Base-by-base conservation (phyloP, 1,284 basidiomycete species). In the Pseudozyma flocculosa region DNA sequence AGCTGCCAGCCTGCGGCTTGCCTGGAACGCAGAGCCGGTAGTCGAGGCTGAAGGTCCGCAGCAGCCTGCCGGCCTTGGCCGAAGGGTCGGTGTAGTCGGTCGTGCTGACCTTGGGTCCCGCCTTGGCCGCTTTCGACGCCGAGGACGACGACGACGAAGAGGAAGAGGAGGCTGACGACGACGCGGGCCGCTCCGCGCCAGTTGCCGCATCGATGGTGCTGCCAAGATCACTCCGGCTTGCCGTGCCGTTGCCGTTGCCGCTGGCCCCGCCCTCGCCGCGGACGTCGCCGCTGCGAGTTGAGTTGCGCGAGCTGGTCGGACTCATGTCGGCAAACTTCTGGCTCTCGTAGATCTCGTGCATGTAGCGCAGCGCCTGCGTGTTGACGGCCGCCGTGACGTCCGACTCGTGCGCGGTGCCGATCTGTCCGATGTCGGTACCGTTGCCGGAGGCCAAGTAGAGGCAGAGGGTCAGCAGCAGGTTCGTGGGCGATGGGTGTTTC, bases 1-100 rank as follows among this genome's bases (percentile, higher is more conserved):
- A 76, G 32, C 64, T 68, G 4, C 73, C 72, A 2, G 61, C 38
- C 7, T 54, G 46, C 14, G 57, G 64, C 22, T 61, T 49, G 21
- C 54, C 61, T 7, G 74, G 73, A 2, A 73, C 54, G 24, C 64
- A 65, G 0, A 77, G 50, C 17, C 75, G 48, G 45, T 74, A 75
- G 51, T 76, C 75, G 15, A 76, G 45, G 24, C 64, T 67, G 52
- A 76, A 75, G 2, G 72, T 50, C 14, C 73, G 68, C 14, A 57
- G 48, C 18, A 57, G 46, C 50, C 61, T 68, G 47, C 59, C 59
- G 0, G 38, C 4, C n/a, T 22, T 40, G 18, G 38, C 18, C 9
- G 4, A 4, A 3, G n/a, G 38, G 3, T 40, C 38, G 3, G 18
- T 13, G 21, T 40, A 19, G 38, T 40, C 38, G n/a, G n/a, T 22